Evolutionary conservation across 768 basidiomycete species (phyloP).

Genomic region (Tremella yokohamensis): DNA sequence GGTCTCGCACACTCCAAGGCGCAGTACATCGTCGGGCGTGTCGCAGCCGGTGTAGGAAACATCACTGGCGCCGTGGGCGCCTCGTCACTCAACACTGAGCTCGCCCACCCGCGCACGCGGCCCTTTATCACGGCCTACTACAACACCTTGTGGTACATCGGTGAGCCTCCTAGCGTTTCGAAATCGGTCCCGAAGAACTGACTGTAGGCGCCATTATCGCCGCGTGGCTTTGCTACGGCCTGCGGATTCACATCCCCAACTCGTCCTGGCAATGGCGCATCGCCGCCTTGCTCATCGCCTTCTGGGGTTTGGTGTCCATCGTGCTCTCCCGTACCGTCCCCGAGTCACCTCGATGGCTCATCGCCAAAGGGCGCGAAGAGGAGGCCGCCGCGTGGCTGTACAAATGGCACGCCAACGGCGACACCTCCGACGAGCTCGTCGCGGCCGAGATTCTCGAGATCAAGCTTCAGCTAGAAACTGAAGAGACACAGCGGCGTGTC

Average conservation of each 20-base stretch:
- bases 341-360: conserved; percentile 39
- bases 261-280: conserved; percentile 14
- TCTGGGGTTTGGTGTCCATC: conserved; percentile 16
- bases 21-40: conserved; percentile 1
- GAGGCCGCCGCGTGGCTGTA: conserved; percentile 38
- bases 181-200: too few relatives aligned
- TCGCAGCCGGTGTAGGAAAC: neutral
- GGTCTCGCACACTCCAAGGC: neutral
- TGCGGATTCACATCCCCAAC: neutral
- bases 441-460: conserved; percentile 40
- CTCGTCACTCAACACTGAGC: neutral
- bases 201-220: conserved; percentile 1
- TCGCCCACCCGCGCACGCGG: neutral
- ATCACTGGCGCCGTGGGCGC: conserved; percentile 1
- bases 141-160: conserved; percentile 6
- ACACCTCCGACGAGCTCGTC: conserved; percentile 40
- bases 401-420: conserved; percentile 43
- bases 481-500: conserved; percentile 54
- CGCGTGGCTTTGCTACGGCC: conserved; percentile 9
- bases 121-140: conserved; percentile 6
- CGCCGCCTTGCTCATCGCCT: conserved; percentile 7
- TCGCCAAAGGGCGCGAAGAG: conserved; percentile 33
- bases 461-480: conserved; percentile 26
- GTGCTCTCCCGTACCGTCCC: conserved; percentile 11
- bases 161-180: neutral